Evolutionary conservation across 805 yeast genomes (phyloP).

Genomic region (Starmerella roubikii): DNA sequence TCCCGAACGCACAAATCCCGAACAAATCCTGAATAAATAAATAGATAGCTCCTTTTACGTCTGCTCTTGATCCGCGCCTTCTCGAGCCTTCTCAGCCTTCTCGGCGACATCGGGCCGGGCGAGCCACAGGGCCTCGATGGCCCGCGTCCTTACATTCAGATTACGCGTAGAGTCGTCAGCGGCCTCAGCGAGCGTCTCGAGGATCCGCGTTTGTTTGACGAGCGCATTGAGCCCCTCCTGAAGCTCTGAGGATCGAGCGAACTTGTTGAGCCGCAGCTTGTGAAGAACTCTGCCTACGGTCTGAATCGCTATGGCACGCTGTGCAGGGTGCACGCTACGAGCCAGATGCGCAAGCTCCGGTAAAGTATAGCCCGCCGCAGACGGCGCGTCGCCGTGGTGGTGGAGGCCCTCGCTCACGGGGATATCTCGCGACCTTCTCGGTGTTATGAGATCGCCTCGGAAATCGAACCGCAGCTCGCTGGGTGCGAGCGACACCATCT

Average conservation of each 20-base stretch:
- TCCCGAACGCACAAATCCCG: too few relatives aligned
- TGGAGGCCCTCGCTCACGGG: constrained; percentile 62
- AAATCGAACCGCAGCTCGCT: constrained; percentile 78
- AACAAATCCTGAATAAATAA: too few relatives aligned
- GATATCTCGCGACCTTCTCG: constrained; percentile 35
- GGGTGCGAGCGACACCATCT: constrained; percentile 33
- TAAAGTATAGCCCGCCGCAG: constrained; percentile 83
- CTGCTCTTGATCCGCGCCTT: too few relatives aligned
- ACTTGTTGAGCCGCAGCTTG: constrained; percentile 45
- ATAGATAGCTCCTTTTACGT: too few relatives aligned
- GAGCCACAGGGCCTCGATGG: constrained; percentile 23
- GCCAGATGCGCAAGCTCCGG: constrained; percentile 67
- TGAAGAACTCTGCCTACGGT: constrained; percentile 77
- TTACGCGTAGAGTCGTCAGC: constrained; percentile 20
- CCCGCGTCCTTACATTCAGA: constrained; percentile 21
- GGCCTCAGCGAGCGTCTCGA: constrained; percentile 20
- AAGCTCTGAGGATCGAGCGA: constrained; percentile 31
- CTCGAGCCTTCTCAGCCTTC: neutral
- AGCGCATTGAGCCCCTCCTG: constrained; percentile 21
- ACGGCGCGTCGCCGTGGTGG: constrained; percentile 83
- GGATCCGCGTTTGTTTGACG: constrained; percentile 15
- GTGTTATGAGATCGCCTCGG: constrained; percentile 59
- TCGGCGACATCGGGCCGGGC: constrained; percentile 5
- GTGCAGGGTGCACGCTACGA: constrained; percentile 70
- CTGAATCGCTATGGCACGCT: constrained; percentile 73